Base-by-base conservation (phyloP, 805 yeast species). In the Grigorovia yakushimaensis region DNA sequence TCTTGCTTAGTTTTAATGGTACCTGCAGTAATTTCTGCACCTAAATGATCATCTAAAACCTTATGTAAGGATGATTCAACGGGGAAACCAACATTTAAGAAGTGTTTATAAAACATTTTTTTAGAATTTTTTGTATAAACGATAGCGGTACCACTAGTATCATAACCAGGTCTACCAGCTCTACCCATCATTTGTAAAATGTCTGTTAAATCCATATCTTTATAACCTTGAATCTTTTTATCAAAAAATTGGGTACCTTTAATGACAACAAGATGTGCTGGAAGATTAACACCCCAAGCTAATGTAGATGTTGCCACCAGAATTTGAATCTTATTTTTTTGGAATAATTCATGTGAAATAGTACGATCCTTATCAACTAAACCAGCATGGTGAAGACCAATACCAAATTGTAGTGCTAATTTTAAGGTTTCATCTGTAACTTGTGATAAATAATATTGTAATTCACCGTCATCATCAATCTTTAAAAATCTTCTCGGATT, bases 211-310 rank as follows among this genome's bases (percentile, higher is more conserved):
- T 97, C 98, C 52, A 93, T 73, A 61, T 93, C 99, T 13, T 84
- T 81, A 59, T 82, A 87, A 0, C 98, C 98, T 72, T 97, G 97
- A 39, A 83, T 83, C 60, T 89, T 87, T 0, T 97, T 77, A 62
- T 93, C 95, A 61, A 88, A 93, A 3, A 93, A 88, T 61, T 93
- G 96, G 0, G 99, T 93, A 3, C 99, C 99, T 58, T 93, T 93
- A 33, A 93, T 81, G 51, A 93, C 84, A 18, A 93, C 99, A n/a
- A 88, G 93, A 2, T 96, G 97, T 3, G 98, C 98, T 2, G 99
- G 99, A 50, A 94, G 72, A 61, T 93, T 93, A 23, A 93, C 98
- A 76, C 99, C 99, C 99, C 99, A 93, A 0, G 99, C 99, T 49
- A 93, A 76, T 0, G 99, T 93, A 1, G 98, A 94, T 0, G 99